Evolutionary conservation across 805 yeast species (phyloP).

Genomic region (Starmerella gropengiesseri): DNA sequence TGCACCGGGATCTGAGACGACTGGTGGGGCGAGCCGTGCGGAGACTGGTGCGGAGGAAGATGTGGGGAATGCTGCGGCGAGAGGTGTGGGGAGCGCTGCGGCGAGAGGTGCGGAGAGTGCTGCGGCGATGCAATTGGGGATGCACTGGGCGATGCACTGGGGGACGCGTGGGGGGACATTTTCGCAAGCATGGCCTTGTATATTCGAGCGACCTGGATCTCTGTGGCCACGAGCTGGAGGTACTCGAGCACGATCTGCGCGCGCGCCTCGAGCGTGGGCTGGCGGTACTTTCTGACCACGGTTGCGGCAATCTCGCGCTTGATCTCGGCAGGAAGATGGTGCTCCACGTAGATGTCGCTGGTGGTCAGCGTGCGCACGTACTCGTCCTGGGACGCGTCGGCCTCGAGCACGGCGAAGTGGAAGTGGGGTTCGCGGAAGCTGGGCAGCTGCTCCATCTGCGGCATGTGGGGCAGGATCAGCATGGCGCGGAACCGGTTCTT

Average conservation of each 20-base stretch:
- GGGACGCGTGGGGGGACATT: background rate
- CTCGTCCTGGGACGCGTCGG: conserved; percentile 36
- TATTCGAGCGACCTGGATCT: conserved; percentile 56
- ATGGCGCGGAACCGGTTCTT: conserved; percentile 56
- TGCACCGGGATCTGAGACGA: conserved; percentile 3
- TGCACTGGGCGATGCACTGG: too few relatives aligned
- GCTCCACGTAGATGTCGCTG: conserved; percentile 50
- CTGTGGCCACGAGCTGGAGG: conserved; percentile 43
- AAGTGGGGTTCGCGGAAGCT: conserved; percentile 26
- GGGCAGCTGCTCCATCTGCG: conserved; percentile 33
- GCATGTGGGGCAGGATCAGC: conserved; percentile 43
- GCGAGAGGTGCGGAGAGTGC: conserved; percentile 12
- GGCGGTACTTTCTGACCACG: conserved; percentile 21
- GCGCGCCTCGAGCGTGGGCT: conserved; percentile 22
- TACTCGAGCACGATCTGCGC: conserved; percentile 42
- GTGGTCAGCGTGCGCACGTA: conserved; percentile 38
- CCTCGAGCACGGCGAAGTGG: conserved; percentile 33
- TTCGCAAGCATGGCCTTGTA: conserved; percentile 38
- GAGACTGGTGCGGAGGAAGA: background rate
- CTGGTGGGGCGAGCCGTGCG: background rate
- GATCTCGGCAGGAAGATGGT: conserved; percentile 34
- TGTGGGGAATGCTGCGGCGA: too few relatives aligned
- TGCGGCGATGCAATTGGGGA: conserved; percentile 11
- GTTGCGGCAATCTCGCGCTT: conserved; percentile 36
- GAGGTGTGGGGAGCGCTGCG: conserved; percentile 12